Evolutionary conservation across 2,329 filamentous ascomycete species (phyloP), one percentile per base, ranked within the genome.

Genomic region (Xylariaceae sp.): DNA sequence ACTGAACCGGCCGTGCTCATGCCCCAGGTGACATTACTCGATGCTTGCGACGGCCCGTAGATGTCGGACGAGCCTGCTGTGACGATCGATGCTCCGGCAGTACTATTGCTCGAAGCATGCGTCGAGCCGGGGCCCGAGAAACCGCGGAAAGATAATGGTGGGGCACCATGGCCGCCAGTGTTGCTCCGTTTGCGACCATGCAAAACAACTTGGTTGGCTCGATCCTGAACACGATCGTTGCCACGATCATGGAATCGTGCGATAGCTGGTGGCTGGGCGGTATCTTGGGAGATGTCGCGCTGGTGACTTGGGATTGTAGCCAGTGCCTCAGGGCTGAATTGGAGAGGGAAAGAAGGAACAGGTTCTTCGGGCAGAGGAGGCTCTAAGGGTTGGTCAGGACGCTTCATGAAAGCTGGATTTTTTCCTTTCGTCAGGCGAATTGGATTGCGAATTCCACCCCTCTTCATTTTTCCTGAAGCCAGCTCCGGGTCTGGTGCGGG

Each of bases 101-200:
- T 84, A 67, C 83, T 86, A 57, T 79, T 81, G 46, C 76, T 77
- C 2, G 77, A 66, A 10, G 73, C 70, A 55, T 81, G 74, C 54
- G 75, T 69, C 45, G 72, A 72, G 39, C 69, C 64, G 6, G 81
- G 77, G 1, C 78, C 76, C 1, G 89, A 91, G 71, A 95, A 93
- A 56, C 87, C 90, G 42, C 90, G 84, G 75, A 94, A 90, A 1
- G 87, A 85, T 45, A 84, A 76, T 1, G 88, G 84, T 28, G 85
- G 87, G 13, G 82, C 82, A 17, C 84, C 79, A 42, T 88, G 84
- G 5, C 90, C 87, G 11, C 89, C 89, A 0, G 92, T 96, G 65
- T 93, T 95, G 74, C 91, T 96, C 57, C 92, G 82, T 74, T 95
- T 96, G 54, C 93, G 87, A 6, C 84, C 84, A 67, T 97, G 92